Evolutionary conservation across 164 flowering plant species (phyloP).

Genomic region (Nymphaea colorata): DNA sequence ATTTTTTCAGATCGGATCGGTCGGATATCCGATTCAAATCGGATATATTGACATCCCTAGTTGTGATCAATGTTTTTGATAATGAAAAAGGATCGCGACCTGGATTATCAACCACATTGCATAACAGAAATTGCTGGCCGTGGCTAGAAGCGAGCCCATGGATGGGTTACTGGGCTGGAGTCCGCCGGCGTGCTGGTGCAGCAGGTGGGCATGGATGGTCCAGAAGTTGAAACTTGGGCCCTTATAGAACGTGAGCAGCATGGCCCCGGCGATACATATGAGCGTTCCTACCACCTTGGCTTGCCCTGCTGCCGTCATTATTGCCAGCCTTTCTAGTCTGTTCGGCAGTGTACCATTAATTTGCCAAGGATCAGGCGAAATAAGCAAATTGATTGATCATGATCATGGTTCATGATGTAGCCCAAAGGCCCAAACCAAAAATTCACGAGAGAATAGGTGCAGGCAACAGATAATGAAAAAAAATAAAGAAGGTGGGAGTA

Average conservation of each 20-base stretch:
- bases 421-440: too few relatives aligned
- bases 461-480: too few relatives aligned
- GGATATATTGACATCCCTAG: too few relatives aligned
- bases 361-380: too few relatives aligned
- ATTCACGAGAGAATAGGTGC: too few relatives aligned
- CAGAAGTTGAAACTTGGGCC: constrained; percentile 22
- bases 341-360: not conserved
- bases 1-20: too few relatives aligned
- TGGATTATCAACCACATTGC: constrained; percentile 37
- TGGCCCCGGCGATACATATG: constrained; percentile 57
- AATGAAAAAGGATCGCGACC: constrained; percentile 10
- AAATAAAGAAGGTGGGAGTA: too few relatives aligned
- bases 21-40: too few relatives aligned
- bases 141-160: constrained; percentile 20
- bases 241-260: constrained; percentile 60
- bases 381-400: too few relatives aligned
- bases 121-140: constrained; percentile 21
- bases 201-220: not conserved
- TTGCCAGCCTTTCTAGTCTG: constrained; percentile 34
- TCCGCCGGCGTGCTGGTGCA: constrained; percentile 6
- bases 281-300: constrained; percentile 50
- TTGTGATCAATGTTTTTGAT: too few relatives aligned
- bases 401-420: too few relatives aligned
- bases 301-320: constrained; percentile 22
- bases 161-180: constrained; percentile 6